These are phyloP conservation scores for Cryptosporidium xiaoi DNA, from an alignment of 169 alveolate genomes.

Conservation along the genomic window DNA sequence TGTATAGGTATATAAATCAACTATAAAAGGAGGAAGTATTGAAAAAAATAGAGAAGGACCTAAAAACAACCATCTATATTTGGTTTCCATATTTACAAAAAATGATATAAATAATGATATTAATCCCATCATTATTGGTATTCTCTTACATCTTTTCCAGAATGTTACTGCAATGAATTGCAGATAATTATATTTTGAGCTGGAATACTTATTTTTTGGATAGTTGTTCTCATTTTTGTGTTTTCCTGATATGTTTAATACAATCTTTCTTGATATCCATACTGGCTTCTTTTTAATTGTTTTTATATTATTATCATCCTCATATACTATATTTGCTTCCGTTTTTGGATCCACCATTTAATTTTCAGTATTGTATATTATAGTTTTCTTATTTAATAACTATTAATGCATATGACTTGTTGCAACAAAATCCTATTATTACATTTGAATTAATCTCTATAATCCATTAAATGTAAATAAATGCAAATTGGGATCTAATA, in stretches of 20 bases:
- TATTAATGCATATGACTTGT: neutral
- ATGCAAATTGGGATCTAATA: neutral
- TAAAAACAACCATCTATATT: constrained; percentile 28
- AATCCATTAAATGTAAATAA: neutral
- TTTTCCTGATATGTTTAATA: constrained; percentile 36
- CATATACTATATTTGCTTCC: neutral
- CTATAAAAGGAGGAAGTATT: constrained; percentile 43
- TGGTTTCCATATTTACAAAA: neutral
- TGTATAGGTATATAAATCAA: constrained; percentile 36
- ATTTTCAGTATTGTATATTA: neutral
- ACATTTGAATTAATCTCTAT: neutral
- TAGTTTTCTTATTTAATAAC: neutral
- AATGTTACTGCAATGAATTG: constrained; percentile 19
- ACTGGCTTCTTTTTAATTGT: constrained; percentile 53
- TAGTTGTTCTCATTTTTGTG: constrained; percentile 22
- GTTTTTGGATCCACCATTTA: constrained; percentile 32
- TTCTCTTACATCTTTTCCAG: constrained; percentile 19
- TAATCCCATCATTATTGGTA: constrained; percentile 18
- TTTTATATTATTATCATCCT: constrained; percentile 49
- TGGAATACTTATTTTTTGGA: constrained; percentile 56
- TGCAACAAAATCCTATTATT: neutral
- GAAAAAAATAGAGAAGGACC: constrained; percentile 30
- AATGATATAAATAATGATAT: constrained; percentile 16
- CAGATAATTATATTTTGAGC: constrained; percentile 22
- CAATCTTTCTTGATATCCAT: constrained; percentile 64